Evolutionary conservation across 2,329 filamentous ascomycete species (phyloP).

Genomic region (Talaromyces atroroseus): DNA sequence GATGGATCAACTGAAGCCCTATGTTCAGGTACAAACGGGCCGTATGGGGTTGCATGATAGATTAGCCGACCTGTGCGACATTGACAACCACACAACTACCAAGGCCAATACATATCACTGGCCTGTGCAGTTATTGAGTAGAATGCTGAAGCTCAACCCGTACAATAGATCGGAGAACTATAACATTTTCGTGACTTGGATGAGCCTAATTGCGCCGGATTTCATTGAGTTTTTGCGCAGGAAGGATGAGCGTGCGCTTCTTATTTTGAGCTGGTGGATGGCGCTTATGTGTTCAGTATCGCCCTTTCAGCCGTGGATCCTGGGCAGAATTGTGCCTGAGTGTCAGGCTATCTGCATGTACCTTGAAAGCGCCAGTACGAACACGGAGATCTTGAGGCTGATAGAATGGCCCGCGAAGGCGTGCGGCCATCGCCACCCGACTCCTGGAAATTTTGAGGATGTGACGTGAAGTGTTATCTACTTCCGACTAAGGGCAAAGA

Average conservation of each 20-base stretch:
- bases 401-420: conserved; percentile 29
- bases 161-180: conserved; percentile 18
- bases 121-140: conserved; percentile 30
- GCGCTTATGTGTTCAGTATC: conserved; percentile 14
- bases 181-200: conserved; percentile 26
- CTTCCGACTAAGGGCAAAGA: too few relatives aligned
- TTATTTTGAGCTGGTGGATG: conserved; percentile 34
- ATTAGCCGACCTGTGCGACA: conserved; percentile 31
- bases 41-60: conserved; percentile 24
- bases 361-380: conserved; percentile 26
- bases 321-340: conserved; percentile 27
- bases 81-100: conserved; percentile 22
- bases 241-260: conserved; percentile 28
- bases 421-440: conserved; percentile 25
- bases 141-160: conserved; percentile 26
- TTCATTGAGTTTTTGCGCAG: conserved; percentile 25
- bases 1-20: conserved; percentile 17
- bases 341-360: conserved; percentile 35
- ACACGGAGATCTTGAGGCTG: conserved; percentile 22
- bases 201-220: conserved; percentile 28
- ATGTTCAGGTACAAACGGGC: conserved; percentile 25
- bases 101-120: conserved; percentile 21
- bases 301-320: conserved; percentile 22
- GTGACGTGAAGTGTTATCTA: not conserved
- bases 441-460: not conserved